Base-by-base conservation (phyloP, 306 rosid species). In the Pyrus betulifolia region DNA sequence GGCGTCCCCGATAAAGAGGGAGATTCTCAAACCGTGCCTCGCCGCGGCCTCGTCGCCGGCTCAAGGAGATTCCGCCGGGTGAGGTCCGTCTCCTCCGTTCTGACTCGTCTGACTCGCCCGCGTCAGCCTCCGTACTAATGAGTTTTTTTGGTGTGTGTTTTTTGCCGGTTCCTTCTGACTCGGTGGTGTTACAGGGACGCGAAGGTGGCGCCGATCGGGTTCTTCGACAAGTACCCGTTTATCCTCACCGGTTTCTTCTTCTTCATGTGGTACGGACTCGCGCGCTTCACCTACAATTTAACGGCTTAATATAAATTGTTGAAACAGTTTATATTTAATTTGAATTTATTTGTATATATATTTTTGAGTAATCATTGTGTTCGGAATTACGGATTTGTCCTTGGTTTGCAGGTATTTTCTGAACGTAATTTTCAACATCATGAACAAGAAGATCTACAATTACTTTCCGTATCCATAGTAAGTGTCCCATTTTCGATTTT, bases 81-180 rank as follows among this genome's bases (percentile, higher is more conserved):
- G 98, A 94, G 98, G 97, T 94, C 96, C 98, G 96, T 91, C 80
- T 85, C 92, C 81, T 88, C 89, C 91, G 96, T 86, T 91, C 86
- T 82, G 87, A 80, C 87, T 80, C 89, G 72, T 27, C 31, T 60
- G 54, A 80, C 68, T 87, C 81, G 65, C 22, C 66, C 79, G 40
- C 54, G 64, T 79, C 74, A 42, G 81, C 35, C 75, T 74, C 76
- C 79, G 70, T 27, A 88, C 86, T 85, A 74, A 83, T 70, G 75
- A 3, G 30, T 40, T 63, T 76, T 23, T 10, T 69, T 31, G 4
- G 42, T 49, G 2, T 49, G 54, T 49, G 19, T 49, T 73, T 40
- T 40, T 70, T 49, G 30, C 66, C 25, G 42, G 21, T 57, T 54
- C 62, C 74, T 57, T 81, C 81, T 83, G 57, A 79, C 77, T 60